A percentile compares a stretch with the other conserved stretches of the same genome.
Conservation (phyloP, 2,329 filamentous ascomycete genomes). For the Arthrobotrys pseudoclavata region DNA sequence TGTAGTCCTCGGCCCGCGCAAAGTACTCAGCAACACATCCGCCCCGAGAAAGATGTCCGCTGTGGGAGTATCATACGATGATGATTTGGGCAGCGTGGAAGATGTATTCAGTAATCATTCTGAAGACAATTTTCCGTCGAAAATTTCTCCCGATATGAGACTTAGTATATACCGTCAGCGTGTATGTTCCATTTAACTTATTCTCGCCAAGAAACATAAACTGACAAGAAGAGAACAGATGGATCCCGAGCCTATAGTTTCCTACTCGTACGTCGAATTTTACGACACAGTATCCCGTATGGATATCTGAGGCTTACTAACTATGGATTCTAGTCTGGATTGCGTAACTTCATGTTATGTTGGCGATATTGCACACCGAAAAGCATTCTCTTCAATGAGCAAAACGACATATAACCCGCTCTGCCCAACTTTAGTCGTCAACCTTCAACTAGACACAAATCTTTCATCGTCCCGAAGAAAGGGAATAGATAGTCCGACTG, state of each 20-base stretch:
- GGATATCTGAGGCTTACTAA: neutral
- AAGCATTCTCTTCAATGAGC: slow-evolving; percentile 58
- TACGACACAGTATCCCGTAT: neutral
- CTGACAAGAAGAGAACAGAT: slow-evolving; percentile 30
- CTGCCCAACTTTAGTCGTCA: slow-evolving; percentile 53
- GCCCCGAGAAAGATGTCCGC: slow-evolving; percentile 57
- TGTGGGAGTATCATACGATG: slow-evolving; percentile 32
- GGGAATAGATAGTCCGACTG: slow-evolving; percentile 44
- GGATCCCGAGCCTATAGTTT: slow-evolving; percentile 51
- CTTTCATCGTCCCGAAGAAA: slow-evolving; percentile 22
- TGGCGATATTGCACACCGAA: slow-evolving; percentile 59
- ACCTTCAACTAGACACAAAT: slow-evolving; percentile 36
- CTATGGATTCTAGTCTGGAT: slow-evolving; percentile 31
- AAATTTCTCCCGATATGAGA: slow-evolving; percentile 35
- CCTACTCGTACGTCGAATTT: slow-evolving; percentile 48
- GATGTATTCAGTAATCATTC: slow-evolving; percentile 54
- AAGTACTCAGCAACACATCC: slow-evolving; percentile 55
- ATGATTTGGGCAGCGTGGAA: slow-evolving; percentile 48
- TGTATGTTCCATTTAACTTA: slow-evolving; percentile 19
- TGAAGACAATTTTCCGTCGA: slow-evolving; percentile 37
- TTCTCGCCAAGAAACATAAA: neutral
- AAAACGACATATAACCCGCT: slow-evolving; percentile 59
- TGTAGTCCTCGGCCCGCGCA: slow-evolving; percentile 55
- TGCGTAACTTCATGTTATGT: slow-evolving; percentile 59
- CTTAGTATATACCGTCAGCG: slow-evolving; percentile 52